A percentile compares a stretch with the other conserved stretches of the same genome.
Evolutionary conservation across 2,329 filamentous ascomycete species (phyloP).

Genomic region (Ascochyta fabae): DNA sequence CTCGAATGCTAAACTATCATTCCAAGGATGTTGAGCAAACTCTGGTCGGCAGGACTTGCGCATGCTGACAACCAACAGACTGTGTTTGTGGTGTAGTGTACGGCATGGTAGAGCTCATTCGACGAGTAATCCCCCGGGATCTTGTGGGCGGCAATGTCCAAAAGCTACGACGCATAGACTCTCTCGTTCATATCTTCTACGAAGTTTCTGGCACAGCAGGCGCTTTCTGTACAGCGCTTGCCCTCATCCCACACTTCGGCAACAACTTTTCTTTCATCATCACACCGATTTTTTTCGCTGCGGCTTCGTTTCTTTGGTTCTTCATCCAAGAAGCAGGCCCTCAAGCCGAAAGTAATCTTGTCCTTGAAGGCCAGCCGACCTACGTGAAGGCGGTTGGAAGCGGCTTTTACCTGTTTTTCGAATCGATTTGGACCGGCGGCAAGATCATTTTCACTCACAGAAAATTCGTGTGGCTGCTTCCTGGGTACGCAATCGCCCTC

Average conservation of each 20-base stretch:
- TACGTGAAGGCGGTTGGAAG: slow-evolving; percentile 50
- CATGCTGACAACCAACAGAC: slow-evolving; percentile 23
- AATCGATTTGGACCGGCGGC: slow-evolving; percentile 56
- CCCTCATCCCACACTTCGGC: slow-evolving; percentile 57
- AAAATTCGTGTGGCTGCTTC: slow-evolving; percentile 59
- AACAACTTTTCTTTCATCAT: slow-evolving; percentile 61
- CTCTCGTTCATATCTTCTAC: slow-evolving; percentile 57
- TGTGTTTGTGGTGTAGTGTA: slow-evolving; percentile 38
- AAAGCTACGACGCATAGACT: slow-evolving; percentile 57
- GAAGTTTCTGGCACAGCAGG: slow-evolving; percentile 58
- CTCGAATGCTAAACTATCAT: not conserved
- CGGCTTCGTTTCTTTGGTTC: slow-evolving; percentile 54
- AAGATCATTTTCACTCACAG: slow-evolving; percentile 56
- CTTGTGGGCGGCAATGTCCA: slow-evolving; percentile 60
- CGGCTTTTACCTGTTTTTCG: slow-evolving; percentile 54
- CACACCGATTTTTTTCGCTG: slow-evolving; percentile 56
- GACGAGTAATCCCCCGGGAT: slow-evolving; percentile 59
- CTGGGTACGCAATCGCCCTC: slow-evolving; percentile 57
- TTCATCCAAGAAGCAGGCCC: slow-evolving; percentile 54
- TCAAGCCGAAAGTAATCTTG: slow-evolving; percentile 25
- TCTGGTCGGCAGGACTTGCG: not conserved
- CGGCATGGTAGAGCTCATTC: slow-evolving; percentile 61
- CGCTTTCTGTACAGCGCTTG: slow-evolving; percentile 58
- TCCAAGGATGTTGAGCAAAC: not conserved
- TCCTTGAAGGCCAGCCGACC: slow-evolving; percentile 36